These are phyloP conservation scores for Margaritispora aquatica DNA, from an alignment of 495 filamentous ascomycete species.

Conservation along the genomic window DNA sequence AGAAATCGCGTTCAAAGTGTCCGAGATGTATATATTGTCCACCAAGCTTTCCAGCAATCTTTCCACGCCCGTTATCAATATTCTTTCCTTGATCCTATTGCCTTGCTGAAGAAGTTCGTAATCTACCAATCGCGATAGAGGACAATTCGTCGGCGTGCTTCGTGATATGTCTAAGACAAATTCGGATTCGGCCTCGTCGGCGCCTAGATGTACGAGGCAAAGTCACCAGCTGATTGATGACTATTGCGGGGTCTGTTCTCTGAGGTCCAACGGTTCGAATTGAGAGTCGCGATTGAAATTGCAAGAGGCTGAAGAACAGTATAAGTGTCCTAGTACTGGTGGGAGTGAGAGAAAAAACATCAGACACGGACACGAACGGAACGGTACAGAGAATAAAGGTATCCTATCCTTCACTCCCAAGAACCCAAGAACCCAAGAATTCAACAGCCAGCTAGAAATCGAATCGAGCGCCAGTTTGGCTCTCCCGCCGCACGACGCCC, in stretches of 20 bases:
- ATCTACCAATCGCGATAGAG: not conserved
- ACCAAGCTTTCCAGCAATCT: not conserved
- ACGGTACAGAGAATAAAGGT: too few species aligned
- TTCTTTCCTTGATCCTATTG: not conserved
- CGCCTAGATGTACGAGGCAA: not conserved
- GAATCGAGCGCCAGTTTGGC: too few species aligned
- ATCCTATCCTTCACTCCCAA: too few species aligned
- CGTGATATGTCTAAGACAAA: not conserved
- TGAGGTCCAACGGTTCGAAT: not conserved
- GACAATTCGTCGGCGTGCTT: not conserved
- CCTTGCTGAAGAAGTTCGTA: not conserved
- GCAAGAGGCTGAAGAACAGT: not conserved
- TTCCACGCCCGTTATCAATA: not conserved
- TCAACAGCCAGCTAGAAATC: too few species aligned
- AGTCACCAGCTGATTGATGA: not conserved
- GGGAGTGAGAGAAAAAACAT: not conserved
- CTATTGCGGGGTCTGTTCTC: not conserved
- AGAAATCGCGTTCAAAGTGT: not conserved
- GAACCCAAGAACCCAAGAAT: too few species aligned
- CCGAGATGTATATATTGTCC: not conserved
- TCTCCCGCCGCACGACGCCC: too few species aligned
- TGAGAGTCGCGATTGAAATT: not conserved
- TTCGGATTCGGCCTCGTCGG: not conserved
- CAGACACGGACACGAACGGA: too few species aligned
- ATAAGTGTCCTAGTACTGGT: not conserved